Evolutionary conservation across 164 flowering plant species (phyloP), one percentile per base, ranked within the genome.

Genomic region (Stephania cephalantha): DNA sequence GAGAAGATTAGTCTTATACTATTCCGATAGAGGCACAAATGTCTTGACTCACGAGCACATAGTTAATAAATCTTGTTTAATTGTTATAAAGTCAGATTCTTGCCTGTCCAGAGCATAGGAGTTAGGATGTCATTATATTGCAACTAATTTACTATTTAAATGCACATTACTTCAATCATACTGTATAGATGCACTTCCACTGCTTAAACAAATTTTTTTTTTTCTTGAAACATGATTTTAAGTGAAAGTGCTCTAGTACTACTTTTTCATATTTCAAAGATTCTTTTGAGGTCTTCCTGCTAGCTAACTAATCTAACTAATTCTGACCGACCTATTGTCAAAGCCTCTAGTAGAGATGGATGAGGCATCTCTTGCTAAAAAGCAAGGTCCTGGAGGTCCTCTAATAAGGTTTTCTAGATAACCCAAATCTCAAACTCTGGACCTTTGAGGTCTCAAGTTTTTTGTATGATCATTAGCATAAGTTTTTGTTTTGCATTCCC

Each of bases 101-200:
- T 58, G 20, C 20, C 64, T 58, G 20, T 15, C 20, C 13, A 12
- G 64, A 15, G 64, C 13, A 12, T 58, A 15, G 20, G 64, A 58
- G 64, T 58, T 58, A 58, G 64, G 64, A 58, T 58, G 64, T 58
- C 64, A 58, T 58, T 58, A 58, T 58, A 58, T 58, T 58, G 17
- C 64, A 58, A 58, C 64, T 58, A 58, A 58, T 58, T n/a, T 58
- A 4, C 20, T 58, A 9, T 13, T 2, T 58, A 58, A 58, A 58
- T 58, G 18, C 15, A 58, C n/a, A 15, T 58, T 58, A 58, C 64
- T 58, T 10, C 2, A 58, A 58, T 58, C 20, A 58, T 58, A 58
- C 17, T 58, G 64, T 58, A 58, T 58, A 58, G 64, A 18, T 58
- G 64, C 20, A 15, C 64, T 58, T n/a, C 64, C 64, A 58, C 20